A percentile compares a stretch with the other conserved stretches of the same genome.
These are phyloP conservation scores for Pistacia atlantica DNA, from an alignment of 345 rosid species.

Conservation along the genomic window DNA sequence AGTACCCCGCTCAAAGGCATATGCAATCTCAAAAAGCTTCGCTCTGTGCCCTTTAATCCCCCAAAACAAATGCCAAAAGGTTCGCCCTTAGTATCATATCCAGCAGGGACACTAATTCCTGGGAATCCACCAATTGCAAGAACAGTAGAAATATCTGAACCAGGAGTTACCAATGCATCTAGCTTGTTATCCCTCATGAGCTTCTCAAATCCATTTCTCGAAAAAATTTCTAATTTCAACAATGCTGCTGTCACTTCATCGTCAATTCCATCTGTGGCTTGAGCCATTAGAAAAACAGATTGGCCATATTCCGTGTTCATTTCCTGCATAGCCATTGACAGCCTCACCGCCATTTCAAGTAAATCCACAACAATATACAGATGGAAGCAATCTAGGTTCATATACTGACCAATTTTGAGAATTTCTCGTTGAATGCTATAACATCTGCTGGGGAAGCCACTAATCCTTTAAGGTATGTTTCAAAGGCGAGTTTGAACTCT, in stretches of 20 bases:
- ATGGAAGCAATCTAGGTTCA: not conserved
- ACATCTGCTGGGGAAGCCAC: conserved; percentile 57
- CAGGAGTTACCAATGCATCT: too few species aligned
- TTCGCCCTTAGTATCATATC: conserved; percentile 46
- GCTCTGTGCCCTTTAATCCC: conserved; percentile 62
- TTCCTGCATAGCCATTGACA: conserved; percentile 40
- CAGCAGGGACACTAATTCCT: too few species aligned
- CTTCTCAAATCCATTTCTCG: conserved; percentile 53
- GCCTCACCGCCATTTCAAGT: not conserved
- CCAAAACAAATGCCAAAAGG: conserved; percentile 71
- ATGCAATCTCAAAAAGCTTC: conserved; percentile 68
- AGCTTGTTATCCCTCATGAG: conserved; percentile 47
- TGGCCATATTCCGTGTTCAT: conserved; percentile 51
- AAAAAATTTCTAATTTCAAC: conserved; percentile 16
- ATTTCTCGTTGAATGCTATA: conserved; percentile 44
- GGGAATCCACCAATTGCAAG: too few species aligned
- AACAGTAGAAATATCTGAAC: too few species aligned
- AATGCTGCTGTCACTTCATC: conserved; percentile 31
- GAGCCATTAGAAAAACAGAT: conserved; percentile 37
- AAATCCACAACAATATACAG: not conserved
- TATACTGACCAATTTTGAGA: conserved; percentile 40
- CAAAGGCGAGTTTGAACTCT: conserved; percentile 57
- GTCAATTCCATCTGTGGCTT: conserved; percentile 44
- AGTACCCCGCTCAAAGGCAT: conserved; percentile 71
- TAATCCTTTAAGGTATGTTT: conserved; percentile 45